Base-by-base conservation (phyloP, 805 yeast genomes). In the Candida boleticola region DNA sequence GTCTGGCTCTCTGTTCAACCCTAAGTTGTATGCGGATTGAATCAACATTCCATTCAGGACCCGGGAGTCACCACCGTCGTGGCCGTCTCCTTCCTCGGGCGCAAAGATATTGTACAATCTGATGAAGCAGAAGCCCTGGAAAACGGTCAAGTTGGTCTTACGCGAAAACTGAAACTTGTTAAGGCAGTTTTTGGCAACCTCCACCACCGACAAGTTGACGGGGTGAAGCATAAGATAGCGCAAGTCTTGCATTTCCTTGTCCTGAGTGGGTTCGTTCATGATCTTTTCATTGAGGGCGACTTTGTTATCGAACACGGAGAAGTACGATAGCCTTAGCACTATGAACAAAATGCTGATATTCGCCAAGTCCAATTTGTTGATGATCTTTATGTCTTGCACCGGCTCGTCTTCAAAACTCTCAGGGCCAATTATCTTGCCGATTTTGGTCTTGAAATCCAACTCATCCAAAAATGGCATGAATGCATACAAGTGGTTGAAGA, bases 1-100 rank as follows among this genome's bases (percentile, higher is more conserved):
- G 36, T 67, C 68, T 1, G 86, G 85, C 48, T 82, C 86, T 50
- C 86, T 66, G 52, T 82, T 82, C 18, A 82, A 51, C 0, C 86
- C 87, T 43, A 80, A 72, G 27, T 81, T 71, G 38, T 76, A 67
- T 0, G 80, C 84, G 80, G 81, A 76, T 50, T 80, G 85, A 16
- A 79, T 61, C 23, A 79, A 63, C 61, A 77, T 69, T 1, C 81
- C 77, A 7, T 73, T 54, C 40, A 74, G 67, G 9, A 78, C 71
- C 49, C 75, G 79, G 3, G 77, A 72, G 31, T 75, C 77, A 25
- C 79, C 82, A 42, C 78, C 82, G 50, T 77, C 83, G 3, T 66
- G 62, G 1, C 71, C 65, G 47, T 74, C 79, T 20, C 79, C 80
- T 49, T 74, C 75, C 37, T 67, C 73, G 0, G 78, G 78, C 1